phyloP scores from a whole-genome alignment of 225 moss, liverwort and hornwort species.

The Sphagnum tenellum region DNA sequence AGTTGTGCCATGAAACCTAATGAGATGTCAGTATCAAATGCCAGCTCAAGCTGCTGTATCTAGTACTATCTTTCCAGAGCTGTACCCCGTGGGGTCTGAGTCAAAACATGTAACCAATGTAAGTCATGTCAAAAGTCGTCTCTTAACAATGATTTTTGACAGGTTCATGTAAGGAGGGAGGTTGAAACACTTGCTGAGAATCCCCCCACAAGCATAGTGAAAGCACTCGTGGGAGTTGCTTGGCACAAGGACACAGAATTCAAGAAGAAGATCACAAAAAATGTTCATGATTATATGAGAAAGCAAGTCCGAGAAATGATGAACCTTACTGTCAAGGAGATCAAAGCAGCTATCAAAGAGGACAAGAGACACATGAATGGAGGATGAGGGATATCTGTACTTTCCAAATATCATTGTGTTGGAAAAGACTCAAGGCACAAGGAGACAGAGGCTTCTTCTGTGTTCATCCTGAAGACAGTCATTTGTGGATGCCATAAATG shows the following conservation, averaged over 20 bases:
- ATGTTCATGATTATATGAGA: conserved; percentile 53
- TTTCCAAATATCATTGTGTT: too few species aligned
- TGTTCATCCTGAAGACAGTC: too few species aligned
- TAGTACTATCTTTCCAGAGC: too few species aligned
- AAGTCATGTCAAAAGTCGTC: too few species aligned
- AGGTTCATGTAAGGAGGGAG: conserved; percentile 76
- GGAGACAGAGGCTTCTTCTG: too few species aligned
- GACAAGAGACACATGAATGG: conserved; percentile 1
- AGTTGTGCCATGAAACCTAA: too few species aligned
- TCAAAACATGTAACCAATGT: too few species aligned
- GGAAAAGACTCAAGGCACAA: too few species aligned
- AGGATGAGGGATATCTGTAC: not conserved
- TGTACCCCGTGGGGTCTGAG: too few species aligned
- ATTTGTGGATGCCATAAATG: too few species aligned
- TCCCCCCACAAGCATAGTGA: conserved; percentile 39
- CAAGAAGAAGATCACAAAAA: conserved; percentile 67
- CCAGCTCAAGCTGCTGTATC: too few species aligned
- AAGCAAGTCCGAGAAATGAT: conserved; percentile 42
- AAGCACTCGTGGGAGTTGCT: conserved; percentile 62
- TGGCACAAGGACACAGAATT: conserved; percentile 87
- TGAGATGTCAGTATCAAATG: too few species aligned
- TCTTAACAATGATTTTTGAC: not conserved
- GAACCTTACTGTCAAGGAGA: conserved; percentile 30
- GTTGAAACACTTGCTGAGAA: conserved; percentile 33
- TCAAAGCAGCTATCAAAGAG: conserved; percentile 30